Base-by-base conservation (phyloP, 257 asterid genomes). In the Przewalskia tangutica region DNA sequence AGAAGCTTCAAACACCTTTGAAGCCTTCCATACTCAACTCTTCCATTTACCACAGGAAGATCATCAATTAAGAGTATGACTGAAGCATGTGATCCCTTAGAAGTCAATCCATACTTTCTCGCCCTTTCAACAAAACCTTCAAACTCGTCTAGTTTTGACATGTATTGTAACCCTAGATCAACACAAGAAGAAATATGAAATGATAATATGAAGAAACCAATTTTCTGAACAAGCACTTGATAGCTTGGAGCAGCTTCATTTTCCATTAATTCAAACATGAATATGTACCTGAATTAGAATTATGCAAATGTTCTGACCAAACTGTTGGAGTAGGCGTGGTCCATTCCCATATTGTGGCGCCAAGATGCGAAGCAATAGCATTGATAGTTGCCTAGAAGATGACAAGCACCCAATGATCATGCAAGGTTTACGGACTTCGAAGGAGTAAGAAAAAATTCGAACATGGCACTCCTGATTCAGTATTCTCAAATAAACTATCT, bases 301-400 rank as follows among this genome's bases (percentile, higher is more conserved):
- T 90, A 86, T 94, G 94, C 85, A 95, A 83, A 88, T 95, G 97
- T 63, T 95, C 99, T 81, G 90, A 90, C 99, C 99, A 95, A 84
- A 94, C 82, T 0, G 97, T 94, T 14, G 99, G 99, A 79, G 95
- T 90, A 71, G 97, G 99, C 18, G 97, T 90, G 80, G 88, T 93
- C 99, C 99, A 95, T 84, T 95, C 99, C 70, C 85, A 89, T 86
- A 94, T 91, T 73, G 84, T 89, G 60, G 91, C 97, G 71, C 97
- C 94, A 79, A 95, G 88, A 89, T 91, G 92, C 59, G 84, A 84
- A 75, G 97, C 98, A 88, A 95, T 79, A 54, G 94, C 92, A 85
- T 91, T 86, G 77, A 95, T 84, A 38, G 97, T 88, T 56, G 95
- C 97, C 98, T 94, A 77, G 83, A 86, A 80, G 81, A 90, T 64